Evolutionary conservation across 345 rosid species (phyloP).

Genomic region (Euphorbia lathyris): DNA sequence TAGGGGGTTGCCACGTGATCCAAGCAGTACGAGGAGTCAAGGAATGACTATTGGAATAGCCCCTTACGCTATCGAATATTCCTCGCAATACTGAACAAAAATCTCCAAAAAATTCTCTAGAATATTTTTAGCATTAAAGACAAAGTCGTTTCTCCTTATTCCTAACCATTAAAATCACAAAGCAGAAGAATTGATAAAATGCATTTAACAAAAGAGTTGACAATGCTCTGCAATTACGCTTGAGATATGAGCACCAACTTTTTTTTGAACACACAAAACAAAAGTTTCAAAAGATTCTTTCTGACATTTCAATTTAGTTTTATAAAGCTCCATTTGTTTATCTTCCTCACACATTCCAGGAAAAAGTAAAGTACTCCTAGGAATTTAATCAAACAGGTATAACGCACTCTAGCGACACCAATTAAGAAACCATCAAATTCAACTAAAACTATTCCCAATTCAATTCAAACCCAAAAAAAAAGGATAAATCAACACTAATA

Average conservation of each 20-base stretch:
- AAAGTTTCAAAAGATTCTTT: neutral
- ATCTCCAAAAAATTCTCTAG: too few species aligned
- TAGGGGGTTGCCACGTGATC: too few species aligned
- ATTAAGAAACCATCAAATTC: neutral
- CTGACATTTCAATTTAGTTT: neutral
- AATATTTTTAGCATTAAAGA: too few species aligned
- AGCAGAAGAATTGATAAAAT: neutral
- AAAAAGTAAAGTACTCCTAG: neutral
- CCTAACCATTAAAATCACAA: neutral
- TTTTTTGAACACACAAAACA: neutral
- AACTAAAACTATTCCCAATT: neutral
- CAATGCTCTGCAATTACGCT: too few species aligned
- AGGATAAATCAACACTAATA: neutral
- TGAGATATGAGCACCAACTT: neutral
- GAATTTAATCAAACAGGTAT: slow-evolving; percentile 21
- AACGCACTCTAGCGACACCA: neutral
- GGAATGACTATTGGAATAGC: too few species aligned
- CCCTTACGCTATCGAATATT: too few species aligned
- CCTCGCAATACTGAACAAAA: too few species aligned
- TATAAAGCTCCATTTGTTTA: neutral
- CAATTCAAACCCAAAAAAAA: neutral
- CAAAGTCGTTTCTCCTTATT: too few species aligned
- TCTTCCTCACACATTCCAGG: neutral
- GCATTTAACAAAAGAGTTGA: neutral
- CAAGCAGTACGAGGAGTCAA: too few species aligned